phyloP scores from a whole-genome alignment of 768 basidiomycete genomes.

The Russula abietina region DNA sequence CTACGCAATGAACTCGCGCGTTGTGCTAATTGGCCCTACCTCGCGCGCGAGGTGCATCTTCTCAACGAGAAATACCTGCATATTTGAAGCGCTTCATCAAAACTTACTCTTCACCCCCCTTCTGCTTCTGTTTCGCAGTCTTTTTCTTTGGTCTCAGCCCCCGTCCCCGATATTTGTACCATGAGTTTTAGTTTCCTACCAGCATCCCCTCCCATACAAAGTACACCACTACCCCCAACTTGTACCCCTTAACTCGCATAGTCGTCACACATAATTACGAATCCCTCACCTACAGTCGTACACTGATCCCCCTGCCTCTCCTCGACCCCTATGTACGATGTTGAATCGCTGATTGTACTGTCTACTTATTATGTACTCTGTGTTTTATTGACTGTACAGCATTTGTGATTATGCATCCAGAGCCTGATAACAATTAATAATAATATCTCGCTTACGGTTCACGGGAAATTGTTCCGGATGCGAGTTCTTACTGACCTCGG shows the following conservation, averaged over 20 bases:
- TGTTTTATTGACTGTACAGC: constrained; percentile 16
- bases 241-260: not conserved
- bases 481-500: too few species aligned
- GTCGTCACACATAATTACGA: constrained; percentile 8
- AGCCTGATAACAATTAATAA: not conserved
- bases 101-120: not conserved
- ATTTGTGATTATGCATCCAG: not conserved
- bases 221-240: not conserved
- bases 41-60: constrained; percentile 78
- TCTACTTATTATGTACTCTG: constrained; percentile 17
- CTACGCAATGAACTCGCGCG: constrained; percentile 56
- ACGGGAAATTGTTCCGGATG: not conserved
- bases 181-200: constrained; percentile 20
- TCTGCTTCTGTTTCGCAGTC: constrained; percentile 5
- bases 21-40: constrained; percentile 76
- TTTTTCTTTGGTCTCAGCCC: constrained; percentile 11
- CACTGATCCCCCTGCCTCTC: not conserved
- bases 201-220: constrained; percentile 5
- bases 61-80: constrained; percentile 79
- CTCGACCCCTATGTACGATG: constrained; percentile 3
- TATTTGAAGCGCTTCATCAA: not conserved
- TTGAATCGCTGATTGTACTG: constrained; percentile 10
- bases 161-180: constrained; percentile 18
- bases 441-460: not conserved
- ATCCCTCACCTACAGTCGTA: not conserved